Base-by-base conservation (phyloP, 768 basidiomycete species). In the Royoungia palumana region DNA sequence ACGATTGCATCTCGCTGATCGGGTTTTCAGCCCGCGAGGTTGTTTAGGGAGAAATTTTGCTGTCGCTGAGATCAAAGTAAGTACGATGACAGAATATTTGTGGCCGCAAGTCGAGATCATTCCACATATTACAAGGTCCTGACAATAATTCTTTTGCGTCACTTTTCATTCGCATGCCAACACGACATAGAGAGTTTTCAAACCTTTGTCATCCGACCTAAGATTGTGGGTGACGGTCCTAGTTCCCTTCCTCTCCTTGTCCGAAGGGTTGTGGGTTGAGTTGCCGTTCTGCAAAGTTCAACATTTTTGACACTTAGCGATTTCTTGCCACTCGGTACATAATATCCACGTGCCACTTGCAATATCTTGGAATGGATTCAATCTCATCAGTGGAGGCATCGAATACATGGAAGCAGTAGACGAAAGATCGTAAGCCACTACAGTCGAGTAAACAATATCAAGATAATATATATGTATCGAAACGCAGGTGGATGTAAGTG, bases 31-130 rank as follows among this genome's bases (percentile, higher is more conserved):
- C 8, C 82, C 83, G 27, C 74, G 81, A 25, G 73, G 76, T 11
- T 85, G 83, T 57, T 72, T 83, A 38, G 83, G 83, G 27, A 78
- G 73, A 60, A 72, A 73, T 35, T 83, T 84, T 41, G 82, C 83
- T 4, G 55, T 72, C 41, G 73, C 73, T 12, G 83, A 85, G 64
- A 79, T 84, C 54, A 83, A 84, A 66, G 82, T 79, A 45, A 47
- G 66, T 34, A 38, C 9, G 24, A 13, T 50, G 8, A 13, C 8
- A 24, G 17, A 25, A 44, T 30, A 12, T 55, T 72, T 71, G 60
- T 64, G 11, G n/a, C 17, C 14, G 9, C 11, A 11, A 25, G 19
- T 44, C 44, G 37, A 52, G 24, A 46, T n/a, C 6, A 25, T 19
- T 30, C 25, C 30, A 36, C 32, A 41, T 25, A 68, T 22, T n/a